phyloP scores from a whole-genome alignment of 306 rosid genomes.

The Comarum palustre region DNA sequence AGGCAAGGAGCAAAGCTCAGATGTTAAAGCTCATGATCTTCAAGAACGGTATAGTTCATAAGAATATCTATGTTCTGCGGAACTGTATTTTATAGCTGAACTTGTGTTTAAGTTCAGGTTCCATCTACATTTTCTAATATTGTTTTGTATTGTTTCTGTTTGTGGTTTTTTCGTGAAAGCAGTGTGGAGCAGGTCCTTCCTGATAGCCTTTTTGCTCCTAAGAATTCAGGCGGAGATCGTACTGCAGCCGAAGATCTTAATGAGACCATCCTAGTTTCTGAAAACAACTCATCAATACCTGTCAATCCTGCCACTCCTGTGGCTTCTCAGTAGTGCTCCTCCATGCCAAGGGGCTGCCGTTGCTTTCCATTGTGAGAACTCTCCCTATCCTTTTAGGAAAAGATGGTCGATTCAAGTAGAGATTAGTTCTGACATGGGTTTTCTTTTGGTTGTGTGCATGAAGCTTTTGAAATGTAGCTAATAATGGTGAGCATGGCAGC shows the following conservation, averaged over 20 bases:
- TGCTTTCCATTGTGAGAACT: slow-evolving; percentile 21
- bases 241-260: slow-evolving; percentile 25
- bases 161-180: slow-evolving; percentile 25
- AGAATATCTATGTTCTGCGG: background rate
- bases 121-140: slow-evolving; percentile 17
- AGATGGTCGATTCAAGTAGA: slow-evolving; percentile 25
- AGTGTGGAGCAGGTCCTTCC: slow-evolving; percentile 81
- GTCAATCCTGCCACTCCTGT: slow-evolving; percentile 30
- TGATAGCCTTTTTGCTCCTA: slow-evolving; percentile 75
- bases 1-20: slow-evolving; percentile 31
- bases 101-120: background rate
- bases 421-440: slow-evolving; percentile 31
- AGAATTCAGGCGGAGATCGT: slow-evolving; percentile 51
- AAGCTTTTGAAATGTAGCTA: slow-evolving; percentile 49
- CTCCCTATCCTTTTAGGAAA: slow-evolving; percentile 2
- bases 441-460: slow-evolving; percentile 28
- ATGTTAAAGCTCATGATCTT: slow-evolving; percentile 35
- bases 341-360: slow-evolving; percentile 42
- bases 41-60: slow-evolving; percentile 42
- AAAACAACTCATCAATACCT: slow-evolving; percentile 29
- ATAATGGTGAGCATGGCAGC: slow-evolving; percentile 44
- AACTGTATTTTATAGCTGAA: background rate
- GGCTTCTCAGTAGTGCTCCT: slow-evolving; percentile 40
- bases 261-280: slow-evolving; percentile 32
- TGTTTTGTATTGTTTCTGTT: background rate